phyloP scores from a whole-genome alignment of 441 rosid species.

The Erodium trifolium region DNA sequence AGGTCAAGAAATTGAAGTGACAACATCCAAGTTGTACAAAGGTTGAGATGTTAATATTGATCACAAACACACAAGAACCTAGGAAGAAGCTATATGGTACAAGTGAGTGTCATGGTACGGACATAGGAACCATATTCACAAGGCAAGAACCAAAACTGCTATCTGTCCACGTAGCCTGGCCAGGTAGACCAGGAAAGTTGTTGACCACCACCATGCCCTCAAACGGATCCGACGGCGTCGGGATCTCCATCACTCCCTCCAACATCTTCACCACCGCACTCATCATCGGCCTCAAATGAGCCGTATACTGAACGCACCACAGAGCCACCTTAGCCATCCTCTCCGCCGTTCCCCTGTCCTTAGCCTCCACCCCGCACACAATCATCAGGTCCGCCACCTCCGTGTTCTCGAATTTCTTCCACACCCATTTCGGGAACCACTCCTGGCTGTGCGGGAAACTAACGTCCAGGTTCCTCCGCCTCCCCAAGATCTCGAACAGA shows the following conservation, averaged over 20 bases:
- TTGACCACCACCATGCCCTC: not conserved
- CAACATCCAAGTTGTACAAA: too few relatives aligned
- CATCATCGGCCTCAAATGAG: constrained; percentile 16
- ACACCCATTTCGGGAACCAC: constrained; percentile 16
- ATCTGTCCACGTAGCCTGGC: too few relatives aligned
- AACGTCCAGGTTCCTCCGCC: constrained; percentile 13
- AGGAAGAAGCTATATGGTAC: too few relatives aligned
- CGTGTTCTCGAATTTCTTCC: constrained; percentile 11
- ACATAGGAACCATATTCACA: too few relatives aligned
- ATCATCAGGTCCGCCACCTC: constrained; percentile 4
- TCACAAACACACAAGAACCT: too few relatives aligned
- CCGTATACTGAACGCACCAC: constrained; percentile 18
- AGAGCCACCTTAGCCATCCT: constrained; percentile 12
- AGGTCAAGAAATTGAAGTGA: too few relatives aligned
- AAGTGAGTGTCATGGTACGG: too few relatives aligned
- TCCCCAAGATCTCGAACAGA: constrained; percentile 11
- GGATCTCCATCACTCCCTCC: constrained; percentile 12
- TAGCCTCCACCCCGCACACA: constrained; percentile 9
- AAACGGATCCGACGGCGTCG: constrained; percentile 3
- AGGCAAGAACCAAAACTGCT: too few relatives aligned
- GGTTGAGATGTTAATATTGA: too few relatives aligned
- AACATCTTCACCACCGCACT: constrained; percentile 17
- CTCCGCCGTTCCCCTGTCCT: constrained; percentile 7
- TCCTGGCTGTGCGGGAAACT: not conserved
- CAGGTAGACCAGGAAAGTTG: not conserved